These are phyloP conservation scores for Fusarium subtropicale DNA, from an alignment of 2,329 filamentous ascomycete species.

Conservation along the genomic window DNA sequence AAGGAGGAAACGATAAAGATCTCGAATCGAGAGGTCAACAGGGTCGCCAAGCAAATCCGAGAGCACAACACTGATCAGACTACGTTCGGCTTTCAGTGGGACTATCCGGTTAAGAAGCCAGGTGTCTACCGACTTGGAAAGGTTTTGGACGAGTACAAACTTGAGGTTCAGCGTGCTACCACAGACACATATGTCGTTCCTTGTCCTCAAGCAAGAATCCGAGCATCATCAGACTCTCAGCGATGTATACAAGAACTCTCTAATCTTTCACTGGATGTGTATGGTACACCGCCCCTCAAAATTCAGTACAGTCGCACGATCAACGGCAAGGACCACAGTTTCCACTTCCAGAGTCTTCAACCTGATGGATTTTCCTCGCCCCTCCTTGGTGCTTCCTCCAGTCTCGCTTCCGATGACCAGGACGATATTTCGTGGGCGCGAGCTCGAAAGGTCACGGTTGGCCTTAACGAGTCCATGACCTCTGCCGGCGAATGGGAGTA, in stretches of 20 bases:
- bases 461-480: constrained; percentile 89
- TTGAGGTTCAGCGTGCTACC: constrained; percentile 83
- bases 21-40: constrained; percentile 77
- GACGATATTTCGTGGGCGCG: constrained; percentile 85
- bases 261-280: constrained; percentile 82
- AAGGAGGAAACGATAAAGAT: constrained; percentile 84
- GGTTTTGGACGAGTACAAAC: constrained; percentile 91
- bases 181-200: constrained; percentile 86
- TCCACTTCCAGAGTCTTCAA: constrained; percentile 93
- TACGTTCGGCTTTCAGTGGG: constrained; percentile 72
- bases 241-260: constrained; percentile 91
- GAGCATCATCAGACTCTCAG: constrained; percentile 67
- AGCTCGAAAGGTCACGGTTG: constrained; percentile 78
- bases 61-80: constrained; percentile 73
- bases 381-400: constrained; percentile 71
- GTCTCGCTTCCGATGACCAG: constrained; percentile 69
- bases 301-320: constrained; percentile 92
- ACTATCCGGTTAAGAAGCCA: constrained; percentile 82
- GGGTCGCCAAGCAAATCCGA: constrained; percentile 75
- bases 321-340: constrained; percentile 84
- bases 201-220: constrained; percentile 84
- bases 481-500: constrained; percentile 87
- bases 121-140: constrained; percentile 87
- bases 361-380: constrained; percentile 88
- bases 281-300: constrained; percentile 89